Evolutionary conservation across 2,329 filamentous ascomycete genomes (phyloP).

Genomic region (Epichloe aotearoae): DNA sequence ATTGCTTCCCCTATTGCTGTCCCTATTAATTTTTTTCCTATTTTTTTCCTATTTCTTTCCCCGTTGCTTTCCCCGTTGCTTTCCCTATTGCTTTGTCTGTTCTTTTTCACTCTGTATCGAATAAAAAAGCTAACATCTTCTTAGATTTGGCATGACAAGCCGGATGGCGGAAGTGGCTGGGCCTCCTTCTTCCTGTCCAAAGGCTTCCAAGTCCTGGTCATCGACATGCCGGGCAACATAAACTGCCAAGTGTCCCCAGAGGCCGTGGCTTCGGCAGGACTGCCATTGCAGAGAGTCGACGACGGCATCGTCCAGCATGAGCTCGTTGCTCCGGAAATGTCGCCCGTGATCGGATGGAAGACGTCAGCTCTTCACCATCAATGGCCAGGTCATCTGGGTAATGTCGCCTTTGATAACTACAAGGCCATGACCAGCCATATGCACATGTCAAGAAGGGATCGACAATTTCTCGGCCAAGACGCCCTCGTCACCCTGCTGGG

Average conservation of each 20-base stretch:
- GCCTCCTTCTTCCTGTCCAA: slow-evolving; percentile 27
- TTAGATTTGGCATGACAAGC: slow-evolving; percentile 29
- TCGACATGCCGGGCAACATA: slow-evolving; percentile 23
- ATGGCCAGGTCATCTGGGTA: slow-evolving; percentile 29
- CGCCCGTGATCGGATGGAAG: slow-evolving; percentile 15
- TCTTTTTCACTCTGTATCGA: neutral
- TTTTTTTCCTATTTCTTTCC: too few species aligned
- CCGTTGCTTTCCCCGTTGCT: too few species aligned
- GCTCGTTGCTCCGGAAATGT: slow-evolving; percentile 14
- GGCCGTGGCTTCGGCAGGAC: too few species aligned
- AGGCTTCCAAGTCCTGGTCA: slow-evolving; percentile 30
- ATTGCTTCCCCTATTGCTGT: too few species aligned
- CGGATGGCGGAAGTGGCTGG: slow-evolving; percentile 33
- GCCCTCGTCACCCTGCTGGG: slow-evolving; percentile 30
- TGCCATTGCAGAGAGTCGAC: neutral
- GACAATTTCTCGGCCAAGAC: slow-evolving; percentile 18
- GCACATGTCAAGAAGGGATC: slow-evolving; percentile 19
- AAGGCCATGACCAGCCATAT: slow-evolving; percentile 25
- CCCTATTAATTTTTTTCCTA: too few species aligned
- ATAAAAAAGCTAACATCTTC: neutral
- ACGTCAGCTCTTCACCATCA: slow-evolving; percentile 19
- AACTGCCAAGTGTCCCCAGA: too few species aligned
- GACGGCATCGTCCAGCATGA: slow-evolving; percentile 19
- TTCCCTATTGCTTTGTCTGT: too few species aligned
- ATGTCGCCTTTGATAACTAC: slow-evolving; percentile 35